Conservation (phyloP, 306 rosid species). For the Carpinus fangiana region DNA sequence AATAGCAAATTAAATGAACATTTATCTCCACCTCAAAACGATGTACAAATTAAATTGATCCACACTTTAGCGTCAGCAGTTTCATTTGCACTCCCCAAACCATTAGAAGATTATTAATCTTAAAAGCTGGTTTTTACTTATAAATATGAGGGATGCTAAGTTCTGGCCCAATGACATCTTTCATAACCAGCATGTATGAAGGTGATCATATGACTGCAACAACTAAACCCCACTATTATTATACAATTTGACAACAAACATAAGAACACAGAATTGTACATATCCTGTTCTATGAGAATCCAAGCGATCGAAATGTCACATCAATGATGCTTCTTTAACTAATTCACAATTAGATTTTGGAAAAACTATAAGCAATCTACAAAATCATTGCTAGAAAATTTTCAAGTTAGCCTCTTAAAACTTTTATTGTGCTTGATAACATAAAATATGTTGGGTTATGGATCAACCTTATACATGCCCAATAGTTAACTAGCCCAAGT, state of each 20-base stretch:
- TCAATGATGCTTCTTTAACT: not conserved
- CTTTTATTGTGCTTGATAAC: too few species aligned
- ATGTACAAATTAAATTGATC: not conserved
- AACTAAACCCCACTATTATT: not conserved
- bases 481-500: too few species aligned
- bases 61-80: not conserved
- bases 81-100: too few species aligned
- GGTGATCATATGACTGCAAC: not conserved
- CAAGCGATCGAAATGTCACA: not conserved
- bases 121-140: not conserved
- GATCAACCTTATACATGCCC: too few species aligned
- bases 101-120: not conserved
- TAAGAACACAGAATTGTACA: not conserved
- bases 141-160: not conserved
- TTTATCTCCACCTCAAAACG: not conserved
- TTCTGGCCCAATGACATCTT: not conserved
- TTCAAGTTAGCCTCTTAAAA: not conserved
- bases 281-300: conserved; percentile 7
- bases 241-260: not conserved
- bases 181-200: not conserved
- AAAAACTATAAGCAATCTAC: not conserved
- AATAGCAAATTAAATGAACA: not conserved
- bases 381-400: not conserved
- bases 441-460: too few species aligned
- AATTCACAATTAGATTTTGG: conserved; percentile 11